phyloP scores from a whole-genome alignment of 139 green algal genomes.

The Asterochloris erici region DNA sequence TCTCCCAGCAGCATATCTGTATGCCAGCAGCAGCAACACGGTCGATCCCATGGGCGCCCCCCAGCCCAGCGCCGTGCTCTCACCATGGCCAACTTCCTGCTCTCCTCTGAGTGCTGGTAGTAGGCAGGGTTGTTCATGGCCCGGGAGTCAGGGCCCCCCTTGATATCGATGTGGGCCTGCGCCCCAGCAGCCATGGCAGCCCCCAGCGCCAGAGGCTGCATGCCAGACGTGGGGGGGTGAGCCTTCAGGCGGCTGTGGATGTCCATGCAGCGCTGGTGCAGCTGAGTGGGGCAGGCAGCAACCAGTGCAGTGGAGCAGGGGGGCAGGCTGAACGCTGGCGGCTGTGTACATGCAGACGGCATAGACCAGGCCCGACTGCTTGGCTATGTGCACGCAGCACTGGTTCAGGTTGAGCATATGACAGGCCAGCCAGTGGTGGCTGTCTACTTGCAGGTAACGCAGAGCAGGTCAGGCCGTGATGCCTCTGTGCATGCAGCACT shows the following conservation, averaged over 20 bases:
- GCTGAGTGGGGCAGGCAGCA: not conserved
- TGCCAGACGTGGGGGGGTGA: no score
- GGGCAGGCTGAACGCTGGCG: no score
- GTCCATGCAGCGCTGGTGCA: not conserved
- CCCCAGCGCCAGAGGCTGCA: no score
- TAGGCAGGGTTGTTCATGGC: slow-evolving; percentile 5
- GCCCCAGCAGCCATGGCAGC: not conserved
- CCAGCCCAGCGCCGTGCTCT: not conserved
- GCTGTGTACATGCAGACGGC: no score
- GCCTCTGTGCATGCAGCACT: not conserved
- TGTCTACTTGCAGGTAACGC: no score
- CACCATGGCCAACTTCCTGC: slow-evolving; percentile 2
- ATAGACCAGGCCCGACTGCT: no score
- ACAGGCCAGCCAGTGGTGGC: no score
- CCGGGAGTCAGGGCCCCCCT: not conserved
- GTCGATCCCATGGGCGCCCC: not conserved
- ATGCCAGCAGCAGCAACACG: not conserved
- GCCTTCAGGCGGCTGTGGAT: not conserved
- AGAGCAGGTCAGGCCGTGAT: not conserved
- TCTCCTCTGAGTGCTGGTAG: slow-evolving; percentile 15
- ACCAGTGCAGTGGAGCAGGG: no score
- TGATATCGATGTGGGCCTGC: not conserved
- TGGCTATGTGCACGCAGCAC: no score
- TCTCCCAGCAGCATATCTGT: not conserved
- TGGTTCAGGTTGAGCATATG: no score